These are phyloP conservation scores for Tylopilus rubrobrunneus DNA, from an alignment of 768 basidiomycete genomes.

Conservation along the genomic window DNA sequence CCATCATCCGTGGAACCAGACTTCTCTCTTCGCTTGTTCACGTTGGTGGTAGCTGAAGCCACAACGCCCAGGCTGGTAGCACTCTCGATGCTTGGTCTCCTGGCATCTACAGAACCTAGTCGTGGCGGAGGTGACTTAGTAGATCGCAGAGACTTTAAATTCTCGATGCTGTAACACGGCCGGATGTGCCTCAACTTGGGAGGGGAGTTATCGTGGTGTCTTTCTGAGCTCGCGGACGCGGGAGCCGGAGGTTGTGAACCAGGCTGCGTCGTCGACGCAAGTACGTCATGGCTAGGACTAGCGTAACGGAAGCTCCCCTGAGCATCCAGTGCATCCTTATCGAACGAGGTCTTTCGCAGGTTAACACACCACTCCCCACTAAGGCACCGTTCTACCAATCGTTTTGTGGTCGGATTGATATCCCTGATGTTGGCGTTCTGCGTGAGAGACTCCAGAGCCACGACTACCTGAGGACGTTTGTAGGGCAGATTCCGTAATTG, in stretches of 20 bases:
- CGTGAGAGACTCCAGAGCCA: constrained; percentile 73
- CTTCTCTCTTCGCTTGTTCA: constrained; percentile 24
- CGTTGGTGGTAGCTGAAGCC: constrained; percentile 21
- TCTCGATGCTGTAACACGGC: constrained; percentile 64
- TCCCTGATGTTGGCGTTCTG: constrained; percentile 75
- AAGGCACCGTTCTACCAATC: constrained; percentile 90
- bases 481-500: constrained; percentile 83
- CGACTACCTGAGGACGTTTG: constrained; percentile 88
- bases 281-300: constrained; percentile 44
- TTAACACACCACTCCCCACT: constrained; percentile 83
- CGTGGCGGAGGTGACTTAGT: constrained; percentile 29
- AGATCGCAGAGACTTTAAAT: constrained; percentile 35
- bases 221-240: constrained; percentile 9
- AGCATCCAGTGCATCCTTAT: constrained; percentile 25
- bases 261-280: constrained; percentile 35
- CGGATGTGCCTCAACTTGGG: constrained; percentile 48
- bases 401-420: constrained; percentile 79
- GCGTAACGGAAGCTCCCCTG: constrained; percentile 31
- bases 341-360: constrained; percentile 41
- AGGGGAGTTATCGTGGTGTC: constrained; percentile 8
- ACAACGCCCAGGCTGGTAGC: constrained; percentile 28
- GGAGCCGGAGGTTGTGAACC: constrained; percentile 3
- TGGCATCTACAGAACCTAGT: constrained; percentile 34
- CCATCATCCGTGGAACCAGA: constrained; percentile 26
- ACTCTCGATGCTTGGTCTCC: constrained; percentile 40